A percentile compares a stretch with the other conserved stretches of the same genome.
phyloP scores from a whole-genome alignment of 2,329 filamentous ascomycete genomes.

The Gliomastix tumulicola region DNA sequence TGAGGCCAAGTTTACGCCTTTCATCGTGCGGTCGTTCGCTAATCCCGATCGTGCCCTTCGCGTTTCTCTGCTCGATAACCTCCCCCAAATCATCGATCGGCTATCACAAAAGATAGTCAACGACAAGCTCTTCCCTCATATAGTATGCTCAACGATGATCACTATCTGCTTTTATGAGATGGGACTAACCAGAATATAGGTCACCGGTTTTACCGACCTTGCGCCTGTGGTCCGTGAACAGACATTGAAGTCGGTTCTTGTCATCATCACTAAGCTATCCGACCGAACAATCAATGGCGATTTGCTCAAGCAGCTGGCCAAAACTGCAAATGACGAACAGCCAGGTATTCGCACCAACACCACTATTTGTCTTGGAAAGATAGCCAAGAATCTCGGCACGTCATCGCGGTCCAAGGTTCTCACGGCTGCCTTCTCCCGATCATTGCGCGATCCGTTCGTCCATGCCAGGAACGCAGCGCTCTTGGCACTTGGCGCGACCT shows the following conservation, averaged over 20 bases:
- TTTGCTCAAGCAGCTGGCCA: constrained; percentile 81
- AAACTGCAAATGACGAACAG: constrained; percentile 95
- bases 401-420: constrained; percentile 82
- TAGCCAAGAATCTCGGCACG: constrained; percentile 78
- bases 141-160: constrained; percentile 47
- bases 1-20: constrained; percentile 73
- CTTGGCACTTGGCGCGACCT: constrained; percentile 77
- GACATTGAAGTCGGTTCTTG: constrained; percentile 88
- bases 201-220: constrained; percentile 89
- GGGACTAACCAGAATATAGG: constrained; percentile 42
- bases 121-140: constrained; percentile 92
- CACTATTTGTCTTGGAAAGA: constrained; percentile 94
- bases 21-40: constrained; percentile 78
- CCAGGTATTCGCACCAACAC: constrained; percentile 97
- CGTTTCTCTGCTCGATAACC: constrained; percentile 82
- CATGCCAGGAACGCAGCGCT: constrained; percentile 88
- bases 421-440: constrained; percentile 83
- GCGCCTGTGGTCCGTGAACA: constrained; percentile 91
- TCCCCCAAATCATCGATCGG: constrained; percentile 87
- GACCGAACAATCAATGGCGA: constrained; percentile 93
- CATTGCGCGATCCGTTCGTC: constrained; percentile 87
- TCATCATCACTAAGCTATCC: constrained; percentile 80
- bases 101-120: constrained; percentile 84
- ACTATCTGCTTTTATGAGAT: background rate
- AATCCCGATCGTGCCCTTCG: constrained; percentile 90